phyloP scores from a whole-genome alignment of 495 filamentous ascomycete genomes.

The Trichoderma gamsii region DNA sequence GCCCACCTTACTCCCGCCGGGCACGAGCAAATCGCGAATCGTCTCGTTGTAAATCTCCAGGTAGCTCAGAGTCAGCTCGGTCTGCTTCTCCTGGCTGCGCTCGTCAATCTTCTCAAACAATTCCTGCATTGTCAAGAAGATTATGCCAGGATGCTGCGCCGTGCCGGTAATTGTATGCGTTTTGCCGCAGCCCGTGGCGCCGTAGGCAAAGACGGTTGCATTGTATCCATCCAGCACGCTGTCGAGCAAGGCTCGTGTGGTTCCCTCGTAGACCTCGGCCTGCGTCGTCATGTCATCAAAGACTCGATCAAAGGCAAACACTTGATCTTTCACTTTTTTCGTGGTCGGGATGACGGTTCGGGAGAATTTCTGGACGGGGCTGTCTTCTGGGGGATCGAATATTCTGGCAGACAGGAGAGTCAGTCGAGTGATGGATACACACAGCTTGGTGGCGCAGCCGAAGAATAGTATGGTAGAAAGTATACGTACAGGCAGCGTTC shows the following conservation, averaged over 20 bases:
- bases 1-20: slow-evolving; percentile 76
- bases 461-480: background rate
- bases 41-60: slow-evolving; percentile 99
- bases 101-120: slow-evolving; percentile 94
- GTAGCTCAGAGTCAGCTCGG: slow-evolving; percentile 89
- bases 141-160: slow-evolving; percentile 88
- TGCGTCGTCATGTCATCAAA: slow-evolving; percentile 96
- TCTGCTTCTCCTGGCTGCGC: slow-evolving; percentile 72
- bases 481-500: slow-evolving; percentile 83
- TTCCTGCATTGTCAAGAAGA: slow-evolving; percentile 98
- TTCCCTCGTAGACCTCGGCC: slow-evolving; percentile 91
- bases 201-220: slow-evolving; percentile 97
- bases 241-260: slow-evolving; percentile 81
- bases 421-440: background rate
- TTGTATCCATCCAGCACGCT: slow-evolving; percentile 97
- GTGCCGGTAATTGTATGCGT: slow-evolving; percentile 98
- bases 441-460: background rate
- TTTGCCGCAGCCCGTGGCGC: slow-evolving; percentile 95
- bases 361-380: slow-evolving; percentile 85
- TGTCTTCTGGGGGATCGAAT: slow-evolving; percentile 97
- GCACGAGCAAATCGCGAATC: slow-evolving; percentile 87
- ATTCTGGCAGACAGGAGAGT: slow-evolving; percentile 51
- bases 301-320: slow-evolving; percentile 92
- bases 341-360: slow-evolving; percentile 74
- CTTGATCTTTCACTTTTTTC: slow-evolving; percentile 95